phyloP scores from a whole-genome alignment of 176 grass and related monocot genomes.

The Alopecurus myosuroides region DNA sequence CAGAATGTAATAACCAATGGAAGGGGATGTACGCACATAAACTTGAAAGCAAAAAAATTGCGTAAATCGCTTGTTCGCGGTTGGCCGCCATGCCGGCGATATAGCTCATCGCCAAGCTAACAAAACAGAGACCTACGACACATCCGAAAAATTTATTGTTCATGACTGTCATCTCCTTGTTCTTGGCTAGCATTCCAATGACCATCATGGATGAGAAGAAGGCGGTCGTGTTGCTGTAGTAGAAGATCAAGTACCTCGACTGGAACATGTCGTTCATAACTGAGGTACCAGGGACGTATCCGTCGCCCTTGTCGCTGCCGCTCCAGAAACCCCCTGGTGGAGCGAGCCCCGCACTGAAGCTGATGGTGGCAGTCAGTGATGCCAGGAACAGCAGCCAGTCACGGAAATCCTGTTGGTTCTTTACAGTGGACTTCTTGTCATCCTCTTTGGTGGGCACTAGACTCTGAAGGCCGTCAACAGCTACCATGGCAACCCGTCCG shows the following conservation, averaged over 20 bases:
- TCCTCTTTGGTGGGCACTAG: not conserved
- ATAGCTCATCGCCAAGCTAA: too few species aligned
- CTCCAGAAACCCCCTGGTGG: not conserved
- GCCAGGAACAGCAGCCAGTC: not conserved
- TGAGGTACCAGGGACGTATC: not conserved
- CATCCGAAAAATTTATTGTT: not conserved
- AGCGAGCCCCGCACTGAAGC: not conserved
- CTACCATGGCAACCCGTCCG: not conserved
- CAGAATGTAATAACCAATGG: too few species aligned
- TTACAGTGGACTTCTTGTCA: rapidly evolving
- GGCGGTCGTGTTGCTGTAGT: not conserved
- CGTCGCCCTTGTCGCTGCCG: not conserved
- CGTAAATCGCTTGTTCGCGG: too few species aligned
- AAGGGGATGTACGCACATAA: too few species aligned
- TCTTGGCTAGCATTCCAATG: not conserved
- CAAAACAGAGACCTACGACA: not conserved
- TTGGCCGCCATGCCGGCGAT: too few species aligned
- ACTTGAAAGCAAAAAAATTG: too few species aligned
- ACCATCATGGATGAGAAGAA: not conserved
- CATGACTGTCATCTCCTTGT: not conserved
- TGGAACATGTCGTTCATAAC: not conserved
- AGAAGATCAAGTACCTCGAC: not conserved
- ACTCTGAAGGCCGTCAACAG: not conserved
- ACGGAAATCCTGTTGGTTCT: not conserved
- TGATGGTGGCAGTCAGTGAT: not conserved